phyloP scores from a whole-genome alignment of 139 green algal genomes.

The Auxenochlorella pyrenoidosa region DNA sequence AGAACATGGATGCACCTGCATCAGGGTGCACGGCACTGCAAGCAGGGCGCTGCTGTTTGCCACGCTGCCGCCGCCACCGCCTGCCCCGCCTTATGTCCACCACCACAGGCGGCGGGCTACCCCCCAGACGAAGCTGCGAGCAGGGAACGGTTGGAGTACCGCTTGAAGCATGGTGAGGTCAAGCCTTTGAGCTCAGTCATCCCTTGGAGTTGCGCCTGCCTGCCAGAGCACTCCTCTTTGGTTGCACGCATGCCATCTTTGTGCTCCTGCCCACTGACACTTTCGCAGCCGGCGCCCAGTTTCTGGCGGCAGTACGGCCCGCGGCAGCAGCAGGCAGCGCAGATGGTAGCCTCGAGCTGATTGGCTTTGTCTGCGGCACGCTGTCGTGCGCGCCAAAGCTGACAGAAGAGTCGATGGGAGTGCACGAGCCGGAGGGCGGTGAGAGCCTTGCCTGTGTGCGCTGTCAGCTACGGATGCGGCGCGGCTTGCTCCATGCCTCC shows the following conservation, averaged over 20 bases:
- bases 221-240: neutral
- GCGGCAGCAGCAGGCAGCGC: neutral
- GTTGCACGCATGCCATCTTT: neutral
- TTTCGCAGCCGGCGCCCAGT: conserved; percentile 47
- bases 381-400: conserved; percentile 46
- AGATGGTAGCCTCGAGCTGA: neutral
- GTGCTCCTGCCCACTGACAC: neutral
- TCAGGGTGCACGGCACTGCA: no score
- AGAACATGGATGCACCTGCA: neutral
- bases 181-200: no score
- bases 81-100: neutral
- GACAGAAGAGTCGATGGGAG: conserved; percentile 72
- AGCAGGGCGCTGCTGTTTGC: neutral
- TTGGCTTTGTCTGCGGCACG: conserved; percentile 68
- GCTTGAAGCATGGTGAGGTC: conserved; percentile 41
- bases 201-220: neutral
- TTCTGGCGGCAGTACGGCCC: conserved; percentile 44
- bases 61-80: neutral
- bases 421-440: conserved; percentile 60
- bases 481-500: neutral
- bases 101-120: conserved; percentile 48
- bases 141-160: conserved; percentile 33
- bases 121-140: conserved; percentile 56
- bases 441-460: neutral
- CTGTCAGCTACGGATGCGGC: neutral